Evolutionary conservation across 768 basidiomycete species (phyloP), one percentile per base, ranked within the genome.

Genomic region (Leccinum truebloodii): DNA sequence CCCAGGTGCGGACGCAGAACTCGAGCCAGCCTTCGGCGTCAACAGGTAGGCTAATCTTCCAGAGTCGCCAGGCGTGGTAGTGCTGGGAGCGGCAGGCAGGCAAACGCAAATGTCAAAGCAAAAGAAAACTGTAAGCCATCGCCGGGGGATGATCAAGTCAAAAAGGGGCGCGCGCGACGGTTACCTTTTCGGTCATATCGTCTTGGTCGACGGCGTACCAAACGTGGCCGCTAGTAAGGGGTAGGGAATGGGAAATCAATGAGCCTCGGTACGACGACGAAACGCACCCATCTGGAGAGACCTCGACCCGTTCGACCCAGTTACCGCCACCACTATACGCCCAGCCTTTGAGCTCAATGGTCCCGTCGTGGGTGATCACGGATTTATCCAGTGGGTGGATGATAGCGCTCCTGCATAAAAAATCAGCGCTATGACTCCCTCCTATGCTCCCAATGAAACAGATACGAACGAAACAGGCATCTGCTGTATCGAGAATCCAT

Each of bases 1-100:
- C 83, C 83, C 83, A 85, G 0, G 80, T 79, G 53, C 83, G 79
- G 22, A 81, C 81, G 58, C 80, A 81, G 71, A 84, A 80, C 63
- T 84, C 82, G 39, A 83, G 75, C 81, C 83, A 84, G 6, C 83
- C 83, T 63, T 85, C 81, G 4, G 82, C 82, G 46, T 81, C 80
- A 41, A 83, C 79, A 6, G 82, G 82, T 0, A 84, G 57, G 13
- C 79, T 75, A 48, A 82, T 79, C 61, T 76, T 79, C 83, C 83
- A 84, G 16, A 84, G 73, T 50, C 83, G 69, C 81, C 81, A 84
- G 1, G 82, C 81, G 56, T 83, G 76, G 65, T 83, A 85, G 63
- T 83, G 80, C 80, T 83, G 28, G 24, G 22, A 48, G 48, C 2
- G 22, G n/a, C 2, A 20, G 39, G 1, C 39, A 41, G 41, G 9